A percentile compares a stretch with the other conserved stretches of the same genome.
Evolutionary conservation across 805 yeast genomes (phyloP).

Genomic region (Cyberlindnera galapagoensis): DNA sequence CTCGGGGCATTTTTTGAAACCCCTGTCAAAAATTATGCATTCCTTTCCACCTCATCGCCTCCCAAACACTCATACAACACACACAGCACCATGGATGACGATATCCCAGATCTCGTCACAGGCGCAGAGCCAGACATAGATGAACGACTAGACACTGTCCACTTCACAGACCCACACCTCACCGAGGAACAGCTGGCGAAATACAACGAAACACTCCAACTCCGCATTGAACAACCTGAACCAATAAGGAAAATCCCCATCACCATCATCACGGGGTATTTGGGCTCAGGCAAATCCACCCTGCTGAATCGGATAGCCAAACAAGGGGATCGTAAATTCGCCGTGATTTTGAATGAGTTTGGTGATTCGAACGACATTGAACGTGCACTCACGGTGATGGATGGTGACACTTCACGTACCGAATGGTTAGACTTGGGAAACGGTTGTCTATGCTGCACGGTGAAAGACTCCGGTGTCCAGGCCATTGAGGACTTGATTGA

Average conservation of each 20-base stretch:
- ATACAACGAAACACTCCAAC: slow-evolving; percentile 14
- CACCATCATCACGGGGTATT: slow-evolving; percentile 88
- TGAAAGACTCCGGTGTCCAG: slow-evolving; percentile 88
- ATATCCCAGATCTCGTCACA: slow-evolving; percentile 22
- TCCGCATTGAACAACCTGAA: slow-evolving; percentile 7
- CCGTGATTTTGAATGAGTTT: slow-evolving; percentile 88
- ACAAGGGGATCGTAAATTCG: slow-evolving; percentile 66
- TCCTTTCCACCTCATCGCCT: too few relatives aligned
- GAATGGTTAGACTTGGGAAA: slow-evolving; percentile 97
- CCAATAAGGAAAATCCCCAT: slow-evolving; percentile 61
- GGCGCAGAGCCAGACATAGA: slow-evolving; percentile 20
- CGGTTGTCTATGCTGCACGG: slow-evolving; percentile 95
- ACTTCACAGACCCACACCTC: slow-evolving; percentile 11
- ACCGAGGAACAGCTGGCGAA: slow-evolving; percentile 12
- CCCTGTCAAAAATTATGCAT: too few relatives aligned
- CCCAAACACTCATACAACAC: too few relatives aligned
- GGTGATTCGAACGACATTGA: slow-evolving; percentile 90
- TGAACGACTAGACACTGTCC: slow-evolving; percentile 11
- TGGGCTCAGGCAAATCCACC: slow-evolving; percentile 94
- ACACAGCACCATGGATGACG: too few relatives aligned
- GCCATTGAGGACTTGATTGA: slow-evolving; percentile 87
- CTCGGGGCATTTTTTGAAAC: too few relatives aligned
- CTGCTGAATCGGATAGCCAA: slow-evolving; percentile 68
- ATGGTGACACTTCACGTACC: slow-evolving; percentile 51
- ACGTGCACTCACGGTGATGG: slow-evolving; percentile 67